Evolutionary conservation across 192 early-diverging fungal species (phyloP).

Genomic region (Coemansia sp.): DNA sequence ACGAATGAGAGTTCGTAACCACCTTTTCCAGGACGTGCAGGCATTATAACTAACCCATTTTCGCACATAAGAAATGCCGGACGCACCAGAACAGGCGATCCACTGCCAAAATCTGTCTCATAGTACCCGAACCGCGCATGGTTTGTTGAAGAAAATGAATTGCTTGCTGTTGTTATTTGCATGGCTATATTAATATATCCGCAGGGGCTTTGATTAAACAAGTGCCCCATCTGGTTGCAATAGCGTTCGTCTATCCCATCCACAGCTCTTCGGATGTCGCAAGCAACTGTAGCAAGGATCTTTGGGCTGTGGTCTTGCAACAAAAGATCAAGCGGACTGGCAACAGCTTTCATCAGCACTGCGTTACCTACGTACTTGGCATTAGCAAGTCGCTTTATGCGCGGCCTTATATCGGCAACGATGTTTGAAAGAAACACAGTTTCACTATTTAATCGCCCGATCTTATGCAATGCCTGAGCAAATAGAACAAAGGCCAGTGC

Average conservation of each 20-base stretch:
- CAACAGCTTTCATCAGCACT: neutral
- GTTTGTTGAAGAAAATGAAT: slow-evolving; percentile 13
- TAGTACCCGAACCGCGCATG: slow-evolving; percentile 22
- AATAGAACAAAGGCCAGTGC: slow-evolving; percentile 14
- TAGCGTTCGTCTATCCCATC: neutral
- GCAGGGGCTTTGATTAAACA: neutral
- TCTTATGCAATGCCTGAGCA: neutral
- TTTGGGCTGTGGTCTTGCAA: neutral
- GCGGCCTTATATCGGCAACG: neutral
- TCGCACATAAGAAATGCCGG: neutral
- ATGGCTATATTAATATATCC: neutral
- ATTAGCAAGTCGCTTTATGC: neutral
- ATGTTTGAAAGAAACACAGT: neutral
- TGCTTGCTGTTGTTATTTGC: neutral
- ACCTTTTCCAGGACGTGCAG: neutral
- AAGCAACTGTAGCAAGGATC: neutral
- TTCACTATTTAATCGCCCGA: neutral
- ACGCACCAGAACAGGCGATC: neutral
- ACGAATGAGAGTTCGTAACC: neutral
- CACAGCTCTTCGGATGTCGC: neutral
- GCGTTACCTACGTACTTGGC: neutral
- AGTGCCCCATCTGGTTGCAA: neutral
- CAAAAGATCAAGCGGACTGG: neutral
- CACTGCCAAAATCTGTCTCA: slow-evolving; percentile 27
- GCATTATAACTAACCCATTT: neutral